Base-by-base conservation (phyloP, 2,329 filamentous ascomycete species). In the Pseudomassariella vexata region DNA sequence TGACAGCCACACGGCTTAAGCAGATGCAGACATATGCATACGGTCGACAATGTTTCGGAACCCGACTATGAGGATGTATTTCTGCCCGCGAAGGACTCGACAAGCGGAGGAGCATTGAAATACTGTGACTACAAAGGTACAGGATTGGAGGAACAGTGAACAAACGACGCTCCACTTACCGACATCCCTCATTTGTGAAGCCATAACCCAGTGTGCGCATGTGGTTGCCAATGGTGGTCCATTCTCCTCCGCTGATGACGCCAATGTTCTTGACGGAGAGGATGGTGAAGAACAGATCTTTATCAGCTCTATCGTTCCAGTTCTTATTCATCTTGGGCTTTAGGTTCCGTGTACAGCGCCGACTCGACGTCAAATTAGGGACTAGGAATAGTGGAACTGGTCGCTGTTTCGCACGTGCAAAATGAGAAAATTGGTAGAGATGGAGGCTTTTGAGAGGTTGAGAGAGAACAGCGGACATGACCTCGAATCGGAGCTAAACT, bases 121-220 rank as follows among this genome's bases (percentile, higher is more conserved):
- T 28, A 25, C 16, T 24, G 24, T 31, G 29, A 9, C 19, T 9
- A 23, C 14, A 19, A 22, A 15, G 20, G 2, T 11, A 34, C 16
- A 35, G 25, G 16, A 28, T 12, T 35, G 21, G 17, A 18, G 23
- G 28, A 31, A 24, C 22, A 14, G 14, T 32, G 31, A 34, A 15
- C 32, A 32, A 42, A 9, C 19, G 35, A 26, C 32, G 30, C 28
- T 32, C 20, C 29, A 69, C 73, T 60, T 59, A 78, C 73, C 74
- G 71, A 44, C 74, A 78, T 45, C 74, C 74, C 50, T 79, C 73
- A 60, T 79, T 78, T 12, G 74, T 78, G 52, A 79, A 78, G 54
- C 72, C 71, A 46, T 79, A 78, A 34, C 74, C 73, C 36, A 76
- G 47, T 21, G 57, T 55, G 38, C 74, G 65, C 74, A 79, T 78